Evolutionary conservation across 2,329 filamentous ascomycete species (phyloP).

Genomic region (Elsinoe arachidis): DNA sequence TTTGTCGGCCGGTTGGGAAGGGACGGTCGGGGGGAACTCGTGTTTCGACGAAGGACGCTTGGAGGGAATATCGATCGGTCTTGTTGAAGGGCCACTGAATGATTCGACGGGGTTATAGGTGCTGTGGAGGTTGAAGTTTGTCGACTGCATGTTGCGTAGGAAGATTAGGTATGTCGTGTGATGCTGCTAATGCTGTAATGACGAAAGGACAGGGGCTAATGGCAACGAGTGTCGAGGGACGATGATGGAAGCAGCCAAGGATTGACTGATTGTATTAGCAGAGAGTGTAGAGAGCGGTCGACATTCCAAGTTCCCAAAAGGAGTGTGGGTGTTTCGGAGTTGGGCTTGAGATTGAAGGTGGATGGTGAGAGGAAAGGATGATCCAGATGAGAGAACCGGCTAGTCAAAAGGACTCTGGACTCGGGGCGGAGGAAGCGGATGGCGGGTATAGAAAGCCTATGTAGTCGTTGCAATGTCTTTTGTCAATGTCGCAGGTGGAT

Average conservation of each 20-base stretch:
- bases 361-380: background rate
- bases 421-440: background rate
- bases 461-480: slow-evolving; percentile 12
- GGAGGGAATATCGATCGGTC: slow-evolving; percentile 8
- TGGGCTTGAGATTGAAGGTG: slow-evolving; percentile 1
- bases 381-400: background rate
- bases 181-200: background rate
- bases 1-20: slow-evolving; percentile 8
- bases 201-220: background rate
- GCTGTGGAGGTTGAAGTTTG: background rate
- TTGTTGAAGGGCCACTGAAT: background rate
- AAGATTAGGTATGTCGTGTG: slow-evolving; percentile 1
- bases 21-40: slow-evolving; percentile 1
- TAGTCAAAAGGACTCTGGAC: slow-evolving; percentile 8
- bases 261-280: background rate
- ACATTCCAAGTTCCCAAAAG: slow-evolving; percentile 9
- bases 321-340: slow-evolving; percentile 11
- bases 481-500: slow-evolving; percentile 13
- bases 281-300: slow-evolving; percentile 1
- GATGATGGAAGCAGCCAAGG: background rate
- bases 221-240: background rate
- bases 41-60: slow-evolving; percentile 11
- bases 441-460: slow-evolving; percentile 12
- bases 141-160: slow-evolving; percentile 1
- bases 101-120: background rate